phyloP scores from a whole-genome alignment of 495 filamentous ascomycete species.

The Xylaria telfairii region DNA sequence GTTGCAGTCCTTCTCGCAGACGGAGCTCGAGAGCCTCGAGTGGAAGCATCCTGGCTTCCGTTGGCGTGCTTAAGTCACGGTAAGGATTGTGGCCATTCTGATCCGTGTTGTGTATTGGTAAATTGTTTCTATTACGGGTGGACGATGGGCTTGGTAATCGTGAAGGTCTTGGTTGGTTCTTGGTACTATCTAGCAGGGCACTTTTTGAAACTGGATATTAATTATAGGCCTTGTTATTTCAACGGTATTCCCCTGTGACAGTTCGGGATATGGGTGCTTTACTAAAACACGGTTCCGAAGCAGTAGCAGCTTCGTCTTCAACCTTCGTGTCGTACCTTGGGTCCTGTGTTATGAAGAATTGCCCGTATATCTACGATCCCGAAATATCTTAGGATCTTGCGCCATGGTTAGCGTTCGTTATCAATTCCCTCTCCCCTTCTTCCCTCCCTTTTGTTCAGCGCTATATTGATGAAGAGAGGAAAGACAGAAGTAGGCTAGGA shows the following conservation, averaged over 20 bases:
- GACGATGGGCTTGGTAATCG: neutral
- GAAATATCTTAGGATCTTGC: neutral
- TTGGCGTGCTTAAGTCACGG: slow-evolving; percentile 57
- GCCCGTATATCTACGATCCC: neutral
- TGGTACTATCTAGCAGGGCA: neutral
- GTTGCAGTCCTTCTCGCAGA: slow-evolving; percentile 59
- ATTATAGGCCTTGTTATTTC: neutral
- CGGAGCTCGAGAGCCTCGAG: slow-evolving; percentile 70
- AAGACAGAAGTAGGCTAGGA: too few relatives aligned
- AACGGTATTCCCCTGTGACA: neutral
- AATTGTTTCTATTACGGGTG: neutral
- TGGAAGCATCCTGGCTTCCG: slow-evolving; percentile 76
- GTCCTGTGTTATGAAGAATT: too few relatives aligned
- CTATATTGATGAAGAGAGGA: too few relatives aligned
- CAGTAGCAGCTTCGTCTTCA: neutral
- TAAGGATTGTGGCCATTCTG: neutral
- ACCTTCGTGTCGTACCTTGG: neutral
- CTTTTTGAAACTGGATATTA: neutral
- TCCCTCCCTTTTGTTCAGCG: too few relatives aligned
- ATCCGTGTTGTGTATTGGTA: neutral
- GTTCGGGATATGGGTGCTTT: neutral
- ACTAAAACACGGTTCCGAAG: neutral
- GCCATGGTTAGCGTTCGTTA: too few relatives aligned
- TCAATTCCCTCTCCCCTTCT: too few relatives aligned
- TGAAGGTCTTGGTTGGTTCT: neutral